Conservation (phyloP, 208 protist genomes). For the Novymonas esmeraldas region DNA sequence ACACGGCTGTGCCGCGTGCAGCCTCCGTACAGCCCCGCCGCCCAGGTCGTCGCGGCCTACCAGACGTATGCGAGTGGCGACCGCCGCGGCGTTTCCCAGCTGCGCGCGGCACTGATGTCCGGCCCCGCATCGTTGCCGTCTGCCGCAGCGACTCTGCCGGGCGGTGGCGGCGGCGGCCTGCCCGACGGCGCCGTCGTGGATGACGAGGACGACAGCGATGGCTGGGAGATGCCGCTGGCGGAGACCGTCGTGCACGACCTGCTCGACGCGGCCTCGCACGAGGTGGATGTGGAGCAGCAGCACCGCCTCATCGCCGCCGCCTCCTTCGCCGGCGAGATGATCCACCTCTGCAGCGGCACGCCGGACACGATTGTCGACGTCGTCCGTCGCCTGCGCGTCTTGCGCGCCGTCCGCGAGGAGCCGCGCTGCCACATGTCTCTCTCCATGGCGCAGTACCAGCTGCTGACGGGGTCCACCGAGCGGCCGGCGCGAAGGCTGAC, state of each 20-base stretch:
- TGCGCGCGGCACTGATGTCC: conserved; percentile 11
- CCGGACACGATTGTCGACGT: conserved; percentile 40
- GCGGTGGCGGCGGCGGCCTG: conserved; percentile 3
- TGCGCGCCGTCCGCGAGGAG: conserved; percentile 37
- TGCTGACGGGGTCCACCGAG: conserved; percentile 19
- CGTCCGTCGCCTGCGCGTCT: conserved; percentile 40
- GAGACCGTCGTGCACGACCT: conserved; percentile 34
- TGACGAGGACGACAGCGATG: conserved; percentile 6
- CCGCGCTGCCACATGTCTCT: conserved; percentile 31
- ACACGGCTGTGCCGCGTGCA: conserved; percentile 36
- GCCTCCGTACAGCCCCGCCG: conserved; percentile 31
- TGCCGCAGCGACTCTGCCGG: neutral
- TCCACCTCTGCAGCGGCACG: conserved; percentile 18
- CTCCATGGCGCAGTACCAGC: conserved; percentile 28
- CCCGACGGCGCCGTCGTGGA: neutral
- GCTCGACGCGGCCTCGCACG: conserved; percentile 39
- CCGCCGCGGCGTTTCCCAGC: conserved; percentile 32
- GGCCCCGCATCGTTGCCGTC: neutral
- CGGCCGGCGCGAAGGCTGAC: conserved; percentile 19
- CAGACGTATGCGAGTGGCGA: conserved; percentile 27
- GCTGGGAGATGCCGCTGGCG: conserved; percentile 11
- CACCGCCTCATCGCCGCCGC: conserved; percentile 43
- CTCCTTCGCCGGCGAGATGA: conserved; percentile 37
- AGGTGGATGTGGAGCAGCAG: conserved; percentile 49
- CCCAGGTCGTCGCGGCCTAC: conserved; percentile 34